Evolutionary conservation across 192 early-diverging fungal genomes (phyloP), one percentile per base, ranked within the genome.

Genomic region (Martensiomyces pterosporus): DNA sequence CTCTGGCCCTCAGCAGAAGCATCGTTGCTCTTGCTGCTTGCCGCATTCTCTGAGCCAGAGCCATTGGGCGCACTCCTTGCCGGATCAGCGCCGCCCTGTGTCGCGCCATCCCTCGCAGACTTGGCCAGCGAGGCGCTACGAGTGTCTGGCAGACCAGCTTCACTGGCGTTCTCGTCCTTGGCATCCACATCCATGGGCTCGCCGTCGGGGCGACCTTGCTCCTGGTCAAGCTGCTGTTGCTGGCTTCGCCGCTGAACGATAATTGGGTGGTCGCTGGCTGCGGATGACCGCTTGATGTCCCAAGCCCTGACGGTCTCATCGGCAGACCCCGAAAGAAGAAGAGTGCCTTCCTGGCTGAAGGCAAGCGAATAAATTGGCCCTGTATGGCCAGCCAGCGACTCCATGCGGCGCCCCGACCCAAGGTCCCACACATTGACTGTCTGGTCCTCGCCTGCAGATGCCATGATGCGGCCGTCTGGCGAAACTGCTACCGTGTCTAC

Each of bases 351-450:
- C 19, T 78, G 67, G 53, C 86, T 92, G 52, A 98, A 98, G 3
- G 78, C 80, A 14, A 98, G 78, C 12, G 87, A 85, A 54, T 96
- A 89, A 12, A 99, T 77, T 2, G 83, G 61, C 14, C 82, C 84
- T 19, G 85, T 82, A 61, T 99, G 96, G 1, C 92, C 97, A 7
- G 75, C 72, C 79, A 99, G 67, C 29, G 77, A 80, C 49, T 93
- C 91, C 60, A 99, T 80, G 24, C 80, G 64, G 34, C 80, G 83
- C 10, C 93, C 94, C 0, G 81, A 84, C 5, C 84, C 86, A 13
- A 99, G 64, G 64, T 99, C 97, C 94, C 97, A 97, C 16, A 99
- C 63, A 49, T 76, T 83, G 54, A 99, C 80, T 0, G 76, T 60
- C 42, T 62, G 52, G 39, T 69, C 68, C 52, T 69, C 83, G 76